These are phyloP conservation scores for Penicillium sp. DNA, from an alignment of 2,329 filamentous ascomycete genomes.

Conservation along the genomic window DNA sequence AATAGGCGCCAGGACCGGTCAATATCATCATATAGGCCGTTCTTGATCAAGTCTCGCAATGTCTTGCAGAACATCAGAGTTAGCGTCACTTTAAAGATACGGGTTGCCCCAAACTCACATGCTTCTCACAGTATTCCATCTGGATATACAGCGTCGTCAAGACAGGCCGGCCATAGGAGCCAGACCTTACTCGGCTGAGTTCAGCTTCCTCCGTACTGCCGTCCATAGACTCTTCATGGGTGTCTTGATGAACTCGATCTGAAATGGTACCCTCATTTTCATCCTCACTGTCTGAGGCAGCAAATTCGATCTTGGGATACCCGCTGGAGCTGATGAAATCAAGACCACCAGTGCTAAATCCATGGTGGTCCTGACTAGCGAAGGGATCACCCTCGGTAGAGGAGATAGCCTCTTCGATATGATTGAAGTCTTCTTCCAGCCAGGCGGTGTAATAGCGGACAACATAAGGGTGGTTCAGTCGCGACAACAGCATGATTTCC, in stretches of 20 bases:
- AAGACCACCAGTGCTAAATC: constrained; percentile 73
- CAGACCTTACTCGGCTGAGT: constrained; percentile 44
- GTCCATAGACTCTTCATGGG: constrained; percentile 22
- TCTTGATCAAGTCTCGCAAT: constrained; percentile 78
- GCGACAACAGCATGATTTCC: constrained; percentile 84
- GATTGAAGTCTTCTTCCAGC: constrained; percentile 66
- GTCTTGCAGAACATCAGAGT: constrained; percentile 52
- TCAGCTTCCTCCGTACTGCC: constrained; percentile 33
- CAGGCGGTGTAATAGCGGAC: constrained; percentile 95
- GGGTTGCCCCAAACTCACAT: constrained; percentile 48
- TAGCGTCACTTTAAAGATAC: neutral
- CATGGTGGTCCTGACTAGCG: constrained; percentile 26
- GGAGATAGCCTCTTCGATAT: constrained; percentile 41
- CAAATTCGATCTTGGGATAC: constrained; percentile 74
- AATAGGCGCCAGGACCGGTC: constrained; percentile 87
- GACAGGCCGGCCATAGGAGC: constrained; percentile 53
- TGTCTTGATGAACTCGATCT: constrained; percentile 33
- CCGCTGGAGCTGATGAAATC: constrained; percentile 91
- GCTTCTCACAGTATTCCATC: constrained; percentile 97
- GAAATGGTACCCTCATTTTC: constrained; percentile 38
- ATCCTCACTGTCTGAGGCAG: constrained; percentile 51
- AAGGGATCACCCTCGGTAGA: constrained; percentile 56
- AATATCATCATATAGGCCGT: constrained; percentile 68
- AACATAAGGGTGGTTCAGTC: constrained; percentile 81
- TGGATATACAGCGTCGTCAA: constrained; percentile 88